Evolutionary conservation across 352 stramenopile species (phyloP), one percentile per base, ranked within the genome.

Genomic region (Globisporangium orthogonon): DNA sequence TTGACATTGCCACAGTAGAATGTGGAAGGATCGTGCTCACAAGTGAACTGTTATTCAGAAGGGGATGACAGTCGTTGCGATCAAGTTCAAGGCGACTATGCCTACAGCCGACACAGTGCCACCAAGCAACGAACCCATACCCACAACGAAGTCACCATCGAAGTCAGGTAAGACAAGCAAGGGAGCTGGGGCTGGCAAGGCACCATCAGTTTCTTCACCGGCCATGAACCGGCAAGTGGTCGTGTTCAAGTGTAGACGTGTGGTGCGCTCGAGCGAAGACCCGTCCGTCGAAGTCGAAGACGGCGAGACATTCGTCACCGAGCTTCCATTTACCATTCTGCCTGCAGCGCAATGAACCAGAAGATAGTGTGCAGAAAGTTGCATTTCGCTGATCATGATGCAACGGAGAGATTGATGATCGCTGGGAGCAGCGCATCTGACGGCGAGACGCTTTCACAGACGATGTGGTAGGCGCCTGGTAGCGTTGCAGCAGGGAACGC

Each of bases 51-150:
- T 18, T 30, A 54, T 54, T 33, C 56, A 91, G 81, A 85, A 72
- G 65, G 81, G 81, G 39, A 91, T 91, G 78, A 89, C 82, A 30
- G 81, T 78, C 28, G 78, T 91, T 17, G 81, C 81, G 3, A 83
- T 91, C 57, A 79, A 79, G 53, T 87, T 66, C 56, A 82, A 23
- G 31, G 51, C 41, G 10, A 35, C 31, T 7, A 23, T 41, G 28
- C 15, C 37, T 51, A 23, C 52, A 48, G n/a, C 3, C 5, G 18
- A 48, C 1, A 18, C 31, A 4, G 50, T 29, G 17, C 9, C 1
- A 11, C 13, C 48, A 7, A 56, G 40, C 4, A 57, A 33, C 17
- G 17, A 54, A n/a, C 10, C 13, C 28, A 29, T 3, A 7, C 17
- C 33, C 30, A 11, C 7, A 33, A 39, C 14, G 5, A 56, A 44